A percentile compares a stretch with the other conserved stretches of the same genome.
These are phyloP conservation scores for Puccinia horiana DNA, from an alignment of 1,284 basidiomycete species.

Conservation along the genomic window DNA sequence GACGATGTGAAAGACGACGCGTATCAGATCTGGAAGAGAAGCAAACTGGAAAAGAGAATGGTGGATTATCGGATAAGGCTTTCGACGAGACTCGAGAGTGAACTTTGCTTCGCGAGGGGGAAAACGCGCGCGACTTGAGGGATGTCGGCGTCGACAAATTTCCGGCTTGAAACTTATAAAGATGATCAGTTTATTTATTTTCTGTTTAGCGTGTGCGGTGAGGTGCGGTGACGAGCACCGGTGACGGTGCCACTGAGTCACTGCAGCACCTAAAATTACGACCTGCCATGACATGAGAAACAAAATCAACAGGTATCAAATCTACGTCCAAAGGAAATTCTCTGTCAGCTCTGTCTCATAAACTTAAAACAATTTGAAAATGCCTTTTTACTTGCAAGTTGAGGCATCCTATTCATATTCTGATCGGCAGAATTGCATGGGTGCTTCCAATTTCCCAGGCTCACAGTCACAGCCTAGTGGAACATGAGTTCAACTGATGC, in stretches of 20 bases:
- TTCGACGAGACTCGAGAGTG: no score
- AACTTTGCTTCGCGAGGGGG: neutral
- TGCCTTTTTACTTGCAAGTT: neutral
- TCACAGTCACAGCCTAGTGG: no score
- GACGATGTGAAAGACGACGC: no score
- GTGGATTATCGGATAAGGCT: neutral
- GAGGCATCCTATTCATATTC: neutral
- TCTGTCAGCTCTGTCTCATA: no score
- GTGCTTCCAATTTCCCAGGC: no score
- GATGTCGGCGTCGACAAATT: conserved; percentile 8
- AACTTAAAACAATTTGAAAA: conserved; percentile 9
- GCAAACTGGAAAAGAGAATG: neutral
- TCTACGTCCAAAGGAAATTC: neutral
- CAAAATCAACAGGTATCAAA: neutral
- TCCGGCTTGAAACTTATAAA: neutral
- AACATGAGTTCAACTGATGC: no score
- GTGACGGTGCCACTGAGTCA: no score
- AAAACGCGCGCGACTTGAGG: neutral
- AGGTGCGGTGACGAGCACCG: neutral
- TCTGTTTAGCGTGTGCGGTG: neutral
- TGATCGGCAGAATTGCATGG: no score
- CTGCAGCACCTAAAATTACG: neutral
- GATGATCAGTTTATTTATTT: no score
- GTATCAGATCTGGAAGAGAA: no score
- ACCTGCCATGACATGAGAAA: no score